Evolutionary conservation across 148 eudicot species (phyloP).

Genomic region (Camellia sinensis): DNA sequence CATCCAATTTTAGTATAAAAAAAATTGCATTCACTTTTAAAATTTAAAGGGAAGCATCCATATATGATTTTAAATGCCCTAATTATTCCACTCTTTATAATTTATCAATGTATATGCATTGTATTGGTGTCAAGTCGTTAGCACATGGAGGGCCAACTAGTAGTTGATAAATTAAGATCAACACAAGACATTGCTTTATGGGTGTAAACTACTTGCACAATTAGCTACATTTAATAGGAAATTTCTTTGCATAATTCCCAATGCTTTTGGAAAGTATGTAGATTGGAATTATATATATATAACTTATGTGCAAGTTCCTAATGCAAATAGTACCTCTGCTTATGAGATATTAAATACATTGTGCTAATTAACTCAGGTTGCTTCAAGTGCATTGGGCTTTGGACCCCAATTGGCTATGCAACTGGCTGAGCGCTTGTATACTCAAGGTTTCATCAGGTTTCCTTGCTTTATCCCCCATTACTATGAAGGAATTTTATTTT

Average conservation of each 20-base stretch:
- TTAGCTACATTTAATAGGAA: not conserved
- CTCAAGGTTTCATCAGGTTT: constrained; percentile 97
- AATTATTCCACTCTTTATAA: not conserved
- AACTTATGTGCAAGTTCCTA: not conserved
- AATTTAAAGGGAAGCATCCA: not conserved
- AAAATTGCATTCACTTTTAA: not conserved
- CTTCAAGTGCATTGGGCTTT: constrained; percentile 87
- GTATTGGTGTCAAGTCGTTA: not conserved
- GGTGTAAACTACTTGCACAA: not conserved
- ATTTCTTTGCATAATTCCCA: not conserved
- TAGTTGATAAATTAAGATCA: not conserved
- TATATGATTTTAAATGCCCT: not conserved
- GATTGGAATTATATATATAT: not conserved
- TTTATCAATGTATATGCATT: not conserved
- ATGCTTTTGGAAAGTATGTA: not conserved
- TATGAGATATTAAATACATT: constrained; percentile 11
- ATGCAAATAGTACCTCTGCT: constrained; percentile 2
- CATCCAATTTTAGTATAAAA: not conserved
- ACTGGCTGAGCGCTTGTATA: constrained; percentile 88
- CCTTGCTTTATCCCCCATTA: constrained; percentile 5
- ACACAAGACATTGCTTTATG: not conserved
- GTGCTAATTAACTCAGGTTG: constrained; percentile 55
- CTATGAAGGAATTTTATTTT: not conserved
- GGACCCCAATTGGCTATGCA: constrained; percentile 97
- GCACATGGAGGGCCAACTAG: not conserved